phyloP scores from a whole-genome alignment of 2,329 filamentous ascomycete genomes.

The Paraphoma sp. region DNA sequence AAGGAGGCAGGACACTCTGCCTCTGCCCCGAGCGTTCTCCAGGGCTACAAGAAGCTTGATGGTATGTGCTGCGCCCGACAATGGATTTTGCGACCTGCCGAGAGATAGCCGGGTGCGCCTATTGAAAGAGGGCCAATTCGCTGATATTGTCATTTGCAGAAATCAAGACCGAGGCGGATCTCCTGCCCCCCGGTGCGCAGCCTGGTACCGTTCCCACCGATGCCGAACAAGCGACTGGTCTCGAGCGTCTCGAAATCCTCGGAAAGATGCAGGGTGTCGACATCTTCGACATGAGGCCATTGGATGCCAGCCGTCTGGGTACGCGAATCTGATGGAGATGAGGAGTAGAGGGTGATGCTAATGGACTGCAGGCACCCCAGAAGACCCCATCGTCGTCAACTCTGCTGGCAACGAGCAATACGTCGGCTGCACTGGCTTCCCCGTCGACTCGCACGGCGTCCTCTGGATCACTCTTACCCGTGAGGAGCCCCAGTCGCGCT shows the following conservation, averaged over 20 bases:
- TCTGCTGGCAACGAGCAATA: slow-evolving; percentile 97
- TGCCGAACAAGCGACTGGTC: slow-evolving; percentile 92
- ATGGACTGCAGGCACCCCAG: slow-evolving; percentile 72
- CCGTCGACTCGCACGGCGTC: slow-evolving; percentile 88
- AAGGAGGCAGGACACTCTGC: slow-evolving; percentile 43
- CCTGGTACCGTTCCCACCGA: slow-evolving; percentile 90
- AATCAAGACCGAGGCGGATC: slow-evolving; percentile 81
- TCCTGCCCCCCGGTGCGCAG: slow-evolving; percentile 81
- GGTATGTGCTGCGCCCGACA: slow-evolving; percentile 43
- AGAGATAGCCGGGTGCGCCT: slow-evolving; percentile 5
- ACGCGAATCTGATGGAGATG: slow-evolving; percentile 38
- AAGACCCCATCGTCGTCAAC: slow-evolving; percentile 85
- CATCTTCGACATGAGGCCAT: slow-evolving; percentile 96
- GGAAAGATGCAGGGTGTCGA: slow-evolving; percentile 99
- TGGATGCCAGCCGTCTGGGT: slow-evolving; percentile 90
- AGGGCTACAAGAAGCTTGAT: slow-evolving; percentile 54
- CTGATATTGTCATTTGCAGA: slow-evolving; percentile 64
- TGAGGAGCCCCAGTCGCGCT: slow-evolving; percentile 90
- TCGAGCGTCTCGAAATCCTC: slow-evolving; percentile 97
- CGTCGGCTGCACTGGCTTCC: slow-evolving; percentile 91
- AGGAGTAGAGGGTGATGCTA: slow-evolving; percentile 9
- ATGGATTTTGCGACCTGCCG: slow-evolving; percentile 17
- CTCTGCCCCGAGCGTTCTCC: slow-evolving; percentile 30
- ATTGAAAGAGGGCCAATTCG: slow-evolving; percentile 21
- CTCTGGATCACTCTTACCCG: slow-evolving; percentile 90